Evolutionary conservation across 2,329 filamentous ascomycete genomes (phyloP).

Genomic region (Claviceps sp.): DNA sequence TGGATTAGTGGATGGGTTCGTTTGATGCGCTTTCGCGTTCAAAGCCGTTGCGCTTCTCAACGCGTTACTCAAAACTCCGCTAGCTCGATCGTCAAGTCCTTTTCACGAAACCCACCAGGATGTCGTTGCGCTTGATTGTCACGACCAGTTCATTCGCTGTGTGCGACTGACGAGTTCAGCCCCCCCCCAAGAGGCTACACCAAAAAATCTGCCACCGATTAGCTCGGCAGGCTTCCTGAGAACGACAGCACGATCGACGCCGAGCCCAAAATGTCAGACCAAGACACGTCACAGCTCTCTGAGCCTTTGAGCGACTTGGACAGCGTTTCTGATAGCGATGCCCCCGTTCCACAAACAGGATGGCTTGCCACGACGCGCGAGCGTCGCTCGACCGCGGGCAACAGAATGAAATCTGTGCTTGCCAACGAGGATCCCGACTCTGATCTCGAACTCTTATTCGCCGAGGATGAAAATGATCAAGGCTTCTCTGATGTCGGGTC

Average conservation of each 20-base stretch:
- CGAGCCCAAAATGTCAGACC: slow-evolving; percentile 17
- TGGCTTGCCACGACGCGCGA: slow-evolving; percentile 62
- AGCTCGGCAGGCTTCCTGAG: not conserved
- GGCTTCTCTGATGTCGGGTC: slow-evolving; percentile 58
- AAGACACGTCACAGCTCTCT: slow-evolving; percentile 20
- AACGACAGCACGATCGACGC: slow-evolving; percentile 14
- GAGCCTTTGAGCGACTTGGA: slow-evolving; percentile 13
- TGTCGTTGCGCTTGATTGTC: not conserved
- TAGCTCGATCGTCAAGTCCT: not conserved
- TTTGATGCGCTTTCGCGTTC: too few relatives aligned
- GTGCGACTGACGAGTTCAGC: not conserved
- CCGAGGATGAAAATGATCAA: slow-evolving; percentile 55
- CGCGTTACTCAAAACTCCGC: not conserved
- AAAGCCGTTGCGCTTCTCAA: not conserved
- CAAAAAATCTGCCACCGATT: not conserved
- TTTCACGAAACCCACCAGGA: not conserved
- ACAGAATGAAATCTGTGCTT: slow-evolving; percentile 67
- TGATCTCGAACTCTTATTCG: slow-evolving; percentile 62
- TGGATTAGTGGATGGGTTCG: not conserved
- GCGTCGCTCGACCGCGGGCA: slow-evolving; percentile 71
- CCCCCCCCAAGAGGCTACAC: not conserved
- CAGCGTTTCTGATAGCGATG: slow-evolving; percentile 23
- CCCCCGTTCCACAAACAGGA: slow-evolving; percentile 34
- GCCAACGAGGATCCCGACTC: slow-evolving; percentile 58
- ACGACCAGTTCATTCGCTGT: not conserved